Base-by-base conservation (phyloP, 176 grass and related monocot genomes). In the Poa annua region DNA sequence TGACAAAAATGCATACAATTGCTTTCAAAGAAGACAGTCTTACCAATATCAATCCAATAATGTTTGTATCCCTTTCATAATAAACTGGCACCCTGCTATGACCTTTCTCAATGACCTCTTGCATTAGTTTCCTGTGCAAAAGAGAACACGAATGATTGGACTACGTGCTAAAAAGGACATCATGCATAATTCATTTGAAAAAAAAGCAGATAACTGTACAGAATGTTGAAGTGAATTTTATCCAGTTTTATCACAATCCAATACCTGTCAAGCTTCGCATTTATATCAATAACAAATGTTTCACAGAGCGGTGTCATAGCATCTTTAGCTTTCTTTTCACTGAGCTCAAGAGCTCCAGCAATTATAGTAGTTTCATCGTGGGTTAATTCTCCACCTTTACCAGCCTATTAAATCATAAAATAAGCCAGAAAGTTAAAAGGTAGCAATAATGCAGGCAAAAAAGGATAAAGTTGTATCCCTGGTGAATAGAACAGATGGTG, bases 321-420 rank as follows among this genome's bases (percentile, higher is more conserved):
- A 93, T 96, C 89, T 85, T 87, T 92, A 82, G 89, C 91, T 67
- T 84, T 96, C 85, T 98, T 98, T 83, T 90, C 87, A 20, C 77
- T 92, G n/a, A 98, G 92, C 78, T 93, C 96, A 77, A 98, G 92
- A 35, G 96, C 96, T 73, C 96, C 96, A 72, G 96, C 89, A 83
- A 98, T 98, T 66, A 96, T 98, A 50, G 96, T 98, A 49, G 96
- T 98, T 84, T 98, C 96, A 85, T 98, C 96, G 52, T 92, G 96
- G 51, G 96, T 98, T 85, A 98, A 85, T 63, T 98, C 96, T 77
- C 96, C 96, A 84, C 96, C 96, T 90, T 92, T 98, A 32, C 93
- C 96, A 77, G 96, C 96, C 96, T 98, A 76, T 68, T 66, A 54
- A 51, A 56, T 76, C 20, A 57, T 66, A 81, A 80, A 25, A 64